Evolutionary conservation across 2,329 filamentous ascomycete genomes (phyloP).

Genomic region (Pseudocercospora pini-densiflorae): DNA sequence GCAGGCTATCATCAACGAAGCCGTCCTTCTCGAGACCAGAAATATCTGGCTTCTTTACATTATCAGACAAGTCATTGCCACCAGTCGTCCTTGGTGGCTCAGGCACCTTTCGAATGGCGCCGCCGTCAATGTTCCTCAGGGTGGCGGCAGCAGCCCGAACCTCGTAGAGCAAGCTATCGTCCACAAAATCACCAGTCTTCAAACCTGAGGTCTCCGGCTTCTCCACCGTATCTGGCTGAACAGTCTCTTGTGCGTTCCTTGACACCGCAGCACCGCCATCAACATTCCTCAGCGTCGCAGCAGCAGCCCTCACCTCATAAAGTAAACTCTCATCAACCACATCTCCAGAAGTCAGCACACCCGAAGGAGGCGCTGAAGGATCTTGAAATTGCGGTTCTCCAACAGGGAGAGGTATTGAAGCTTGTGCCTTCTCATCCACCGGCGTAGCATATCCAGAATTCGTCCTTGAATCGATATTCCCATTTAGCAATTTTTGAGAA

Average conservation of each 20-base stretch:
- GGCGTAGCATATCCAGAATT: slow-evolving; percentile 4
- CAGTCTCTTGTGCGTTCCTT: no score
- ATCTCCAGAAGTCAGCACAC: background rate
- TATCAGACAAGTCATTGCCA: background rate
- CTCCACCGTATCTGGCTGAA: no score
- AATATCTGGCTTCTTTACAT: background rate
- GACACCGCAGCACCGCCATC: no score
- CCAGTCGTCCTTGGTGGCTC: no score
- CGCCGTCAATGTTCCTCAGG: background rate
- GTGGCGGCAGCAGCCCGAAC: background rate
- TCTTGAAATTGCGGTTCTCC: background rate
- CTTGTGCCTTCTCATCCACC: background rate
- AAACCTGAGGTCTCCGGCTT: background rate
- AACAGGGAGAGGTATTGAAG: background rate
- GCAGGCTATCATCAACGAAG: background rate
- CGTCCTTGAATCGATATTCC: slow-evolving; percentile 14
- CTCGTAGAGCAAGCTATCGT: background rate
- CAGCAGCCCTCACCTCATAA: background rate
- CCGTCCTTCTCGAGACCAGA: no score
- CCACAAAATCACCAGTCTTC: background rate
- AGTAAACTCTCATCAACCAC: background rate
- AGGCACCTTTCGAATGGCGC: no score
- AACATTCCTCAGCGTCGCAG: background rate
- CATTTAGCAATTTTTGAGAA: background rate
- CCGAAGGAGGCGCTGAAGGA: background rate